Evolutionary conservation across 202 grass and related monocot genomes (phyloP).

Genomic region (Setaria viridis): DNA sequence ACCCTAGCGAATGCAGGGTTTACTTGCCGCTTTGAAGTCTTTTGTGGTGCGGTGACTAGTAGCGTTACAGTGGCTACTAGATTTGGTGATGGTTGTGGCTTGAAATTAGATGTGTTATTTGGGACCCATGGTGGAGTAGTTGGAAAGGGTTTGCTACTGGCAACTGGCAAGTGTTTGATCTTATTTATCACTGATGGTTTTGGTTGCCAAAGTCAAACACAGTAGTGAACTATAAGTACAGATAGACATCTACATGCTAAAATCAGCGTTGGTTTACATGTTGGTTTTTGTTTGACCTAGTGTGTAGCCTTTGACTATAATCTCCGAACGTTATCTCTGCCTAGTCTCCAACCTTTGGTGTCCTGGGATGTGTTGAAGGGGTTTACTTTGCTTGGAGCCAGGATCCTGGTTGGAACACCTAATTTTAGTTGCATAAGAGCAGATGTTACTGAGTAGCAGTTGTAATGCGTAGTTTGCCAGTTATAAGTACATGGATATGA

Average conservation of each 20-base stretch:
- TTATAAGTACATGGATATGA: neutral
- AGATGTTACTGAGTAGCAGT: neutral
- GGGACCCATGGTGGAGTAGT: neutral
- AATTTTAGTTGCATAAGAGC: neutral
- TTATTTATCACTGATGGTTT: slow-evolving; percentile 3
- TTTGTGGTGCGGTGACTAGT: neutral
- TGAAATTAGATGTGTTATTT: neutral
- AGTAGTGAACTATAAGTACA: neutral
- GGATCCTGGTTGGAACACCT: neutral
- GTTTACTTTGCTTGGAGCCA: slow-evolving; percentile 3
- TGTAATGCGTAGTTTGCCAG: neutral
- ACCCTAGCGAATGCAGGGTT: neutral
- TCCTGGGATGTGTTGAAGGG: neutral
- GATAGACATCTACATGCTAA: neutral
- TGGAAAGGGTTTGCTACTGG: neutral
- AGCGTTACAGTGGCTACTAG: neutral
- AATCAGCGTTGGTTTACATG: neutral
- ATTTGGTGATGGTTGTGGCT: slow-evolving; percentile 14
- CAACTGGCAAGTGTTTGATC: neutral
- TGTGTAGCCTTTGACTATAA: neutral
- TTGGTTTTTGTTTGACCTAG: neutral
- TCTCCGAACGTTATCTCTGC: neutral
- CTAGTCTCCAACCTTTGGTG: neutral
- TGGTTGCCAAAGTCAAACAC: neutral
- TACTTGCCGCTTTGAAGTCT: neutral